Evolutionary conservation across 495 filamentous ascomycete genomes (phyloP), one percentile per base, ranked within the genome.

Genomic region (Choiromyces venosus): DNA sequence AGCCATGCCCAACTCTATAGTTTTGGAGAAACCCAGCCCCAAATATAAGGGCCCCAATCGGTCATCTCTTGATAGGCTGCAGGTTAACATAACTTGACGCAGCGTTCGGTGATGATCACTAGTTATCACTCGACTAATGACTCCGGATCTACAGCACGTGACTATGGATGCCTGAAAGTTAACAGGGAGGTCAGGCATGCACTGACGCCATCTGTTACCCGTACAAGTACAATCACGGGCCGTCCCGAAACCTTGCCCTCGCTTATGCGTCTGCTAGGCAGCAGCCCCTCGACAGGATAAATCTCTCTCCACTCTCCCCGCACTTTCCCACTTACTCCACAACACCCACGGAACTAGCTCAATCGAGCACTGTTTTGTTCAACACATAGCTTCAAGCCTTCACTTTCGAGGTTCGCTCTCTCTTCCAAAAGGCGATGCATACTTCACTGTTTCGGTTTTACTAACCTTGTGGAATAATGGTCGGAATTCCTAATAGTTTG

Each of bases 361-460:
- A 18, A 6, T 29, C 16, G 25, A 16, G 12, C 52, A 33, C 25
- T 5, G 2, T 29, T 61, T 29, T 14, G 1, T 61, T 29, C 25
- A 29, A 33, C 25, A 29, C 52, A 33, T 5, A 3, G 4, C 9
- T 10, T 2, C 29, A 61, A 29, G 25, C 0, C 3, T 29, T 33
- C 52, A 9, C 29, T 25, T 25, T 29, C 7, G 12, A 33, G 25
- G 12, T 33, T 61, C 25, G 25, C 16, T 38, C 37, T 65, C n/a
- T 29, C 56, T 65, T 25, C 36, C n/a, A 39, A 65, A 71, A 39
- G 37, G 33, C 38, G 69, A 39, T 71, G n/a, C 52, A 9, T 18
- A 65, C 21, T 37, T 25, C 19, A 25, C 52, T 38, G 18, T 65
- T 5, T 65, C 64, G 52, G 65, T 39, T 40, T 71, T 18, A 39